These are phyloP conservation scores for Aspergillus nanangensis DNA, from an alignment of 495 filamentous ascomycete genomes.

Conservation along the genomic window DNA sequence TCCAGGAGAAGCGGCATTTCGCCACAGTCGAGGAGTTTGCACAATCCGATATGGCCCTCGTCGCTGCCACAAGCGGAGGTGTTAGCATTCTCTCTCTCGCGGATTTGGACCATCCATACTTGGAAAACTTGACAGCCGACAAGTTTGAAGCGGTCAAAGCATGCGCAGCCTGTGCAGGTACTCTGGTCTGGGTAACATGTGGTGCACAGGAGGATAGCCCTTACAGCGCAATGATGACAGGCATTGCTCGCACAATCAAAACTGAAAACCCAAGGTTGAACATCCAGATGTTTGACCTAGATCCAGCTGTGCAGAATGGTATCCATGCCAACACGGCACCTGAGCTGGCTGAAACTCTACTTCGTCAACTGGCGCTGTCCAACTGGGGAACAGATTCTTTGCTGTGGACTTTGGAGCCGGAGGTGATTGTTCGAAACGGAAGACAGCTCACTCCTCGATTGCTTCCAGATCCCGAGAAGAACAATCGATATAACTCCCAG, in stretches of 20 bases:
- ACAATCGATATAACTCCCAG: no score
- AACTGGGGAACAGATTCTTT: conserved; percentile 1
- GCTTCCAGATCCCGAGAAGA: not conserved
- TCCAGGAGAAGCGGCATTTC: no score
- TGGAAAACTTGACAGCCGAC: no score
- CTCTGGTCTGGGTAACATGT: conserved; percentile 2
- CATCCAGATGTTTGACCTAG: conserved; percentile 15
- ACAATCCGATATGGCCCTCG: no score
- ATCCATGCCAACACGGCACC: no score
- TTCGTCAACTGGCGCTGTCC: not conserved
- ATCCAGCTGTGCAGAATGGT: no score
- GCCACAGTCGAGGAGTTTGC: no score
- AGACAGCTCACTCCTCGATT: conserved; percentile 15
- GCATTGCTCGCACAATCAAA: not conserved
- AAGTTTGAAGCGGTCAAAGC: no score
- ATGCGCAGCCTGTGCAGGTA: no score
- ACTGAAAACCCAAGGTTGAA: conserved; percentile 16
- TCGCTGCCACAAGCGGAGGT: no score
- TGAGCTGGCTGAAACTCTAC: not conserved
- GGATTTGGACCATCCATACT: no score
- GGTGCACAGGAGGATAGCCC: conserved; percentile 10
- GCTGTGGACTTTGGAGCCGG: conserved; percentile 28
- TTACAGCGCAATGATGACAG: not conserved
- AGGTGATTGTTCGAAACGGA: conserved; percentile 17
- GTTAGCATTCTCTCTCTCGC: no score